Evolutionary conservation across 257 asterid genomes (phyloP).

Genomic region (Solanum sitiens): DNA sequence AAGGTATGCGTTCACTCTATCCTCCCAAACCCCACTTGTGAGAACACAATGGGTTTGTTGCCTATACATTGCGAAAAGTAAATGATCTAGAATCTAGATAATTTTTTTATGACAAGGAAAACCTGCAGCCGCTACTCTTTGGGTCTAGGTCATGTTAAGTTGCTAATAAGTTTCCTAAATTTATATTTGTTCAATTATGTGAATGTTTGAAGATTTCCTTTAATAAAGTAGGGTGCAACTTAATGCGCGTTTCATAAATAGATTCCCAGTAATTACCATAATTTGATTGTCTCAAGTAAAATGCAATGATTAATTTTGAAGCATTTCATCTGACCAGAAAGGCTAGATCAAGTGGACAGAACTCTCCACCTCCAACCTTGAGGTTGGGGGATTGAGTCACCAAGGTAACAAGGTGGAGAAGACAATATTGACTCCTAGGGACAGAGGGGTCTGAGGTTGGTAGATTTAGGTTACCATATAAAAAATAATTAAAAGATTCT

Average conservation of each 20-base stretch:
- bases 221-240: neutral
- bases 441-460: neutral
- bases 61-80: neutral
- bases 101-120: too few species aligned
- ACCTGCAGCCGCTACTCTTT: too few species aligned
- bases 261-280: neutral
- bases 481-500: neutral
- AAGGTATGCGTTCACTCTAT: neutral
- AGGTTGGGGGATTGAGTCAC: neutral
- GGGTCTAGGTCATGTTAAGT: neutral
- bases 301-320: neutral
- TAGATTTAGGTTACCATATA: neutral
- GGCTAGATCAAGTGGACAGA: neutral
- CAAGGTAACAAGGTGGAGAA: neutral
- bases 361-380: neutral
- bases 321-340: neutral
- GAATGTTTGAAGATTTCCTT: neutral
- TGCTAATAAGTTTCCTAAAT: neutral
- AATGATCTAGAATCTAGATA: neutral
- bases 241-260: neutral
- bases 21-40: neutral
- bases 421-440: neutral
- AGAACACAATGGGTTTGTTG: neutral
- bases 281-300: neutral
- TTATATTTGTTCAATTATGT: neutral